phyloP scores from a whole-genome alignment of 2,329 filamentous ascomycete species.

The Apiospora malaysiana region DNA sequence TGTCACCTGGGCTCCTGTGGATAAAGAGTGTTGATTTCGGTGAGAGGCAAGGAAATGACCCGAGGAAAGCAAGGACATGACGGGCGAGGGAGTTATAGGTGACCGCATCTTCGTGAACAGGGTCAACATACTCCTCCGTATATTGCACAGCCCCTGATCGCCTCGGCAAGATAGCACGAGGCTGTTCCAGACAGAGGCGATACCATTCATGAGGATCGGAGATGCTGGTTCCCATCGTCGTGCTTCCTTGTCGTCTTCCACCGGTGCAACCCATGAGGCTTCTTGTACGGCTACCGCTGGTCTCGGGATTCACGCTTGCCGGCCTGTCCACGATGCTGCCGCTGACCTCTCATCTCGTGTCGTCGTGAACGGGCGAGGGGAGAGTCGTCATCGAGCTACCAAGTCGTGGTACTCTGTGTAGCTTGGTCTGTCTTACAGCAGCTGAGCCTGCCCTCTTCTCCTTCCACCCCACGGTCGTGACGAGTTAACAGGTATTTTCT shows the following conservation, averaged over 20 bases:
- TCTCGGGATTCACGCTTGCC: background rate
- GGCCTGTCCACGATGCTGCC: background rate
- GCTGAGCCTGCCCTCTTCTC: background rate
- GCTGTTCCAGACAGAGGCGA: background rate
- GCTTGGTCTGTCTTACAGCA: background rate
- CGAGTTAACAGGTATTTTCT: background rate
- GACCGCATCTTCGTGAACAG: background rate
- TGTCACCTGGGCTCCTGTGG: background rate
- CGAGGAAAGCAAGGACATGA: background rate
- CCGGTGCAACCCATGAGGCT: background rate
- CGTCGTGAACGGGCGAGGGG: background rate
- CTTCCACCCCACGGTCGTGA: background rate
- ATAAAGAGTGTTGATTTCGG: background rate
- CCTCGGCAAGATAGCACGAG: background rate
- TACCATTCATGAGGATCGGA: background rate
- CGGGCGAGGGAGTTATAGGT: background rate
- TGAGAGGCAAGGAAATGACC: background rate
- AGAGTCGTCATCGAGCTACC: slow-evolving; percentile 1
- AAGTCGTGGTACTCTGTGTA: background rate
- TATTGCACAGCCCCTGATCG: background rate
- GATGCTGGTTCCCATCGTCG: background rate
- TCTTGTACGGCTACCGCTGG: background rate
- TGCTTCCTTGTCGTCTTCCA: background rate
- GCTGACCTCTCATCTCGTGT: background rate
- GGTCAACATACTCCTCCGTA: background rate